These are phyloP conservation scores for Euphrasia arctica DNA, from an alignment of 305 asterid species.

Conservation along the genomic window DNA sequence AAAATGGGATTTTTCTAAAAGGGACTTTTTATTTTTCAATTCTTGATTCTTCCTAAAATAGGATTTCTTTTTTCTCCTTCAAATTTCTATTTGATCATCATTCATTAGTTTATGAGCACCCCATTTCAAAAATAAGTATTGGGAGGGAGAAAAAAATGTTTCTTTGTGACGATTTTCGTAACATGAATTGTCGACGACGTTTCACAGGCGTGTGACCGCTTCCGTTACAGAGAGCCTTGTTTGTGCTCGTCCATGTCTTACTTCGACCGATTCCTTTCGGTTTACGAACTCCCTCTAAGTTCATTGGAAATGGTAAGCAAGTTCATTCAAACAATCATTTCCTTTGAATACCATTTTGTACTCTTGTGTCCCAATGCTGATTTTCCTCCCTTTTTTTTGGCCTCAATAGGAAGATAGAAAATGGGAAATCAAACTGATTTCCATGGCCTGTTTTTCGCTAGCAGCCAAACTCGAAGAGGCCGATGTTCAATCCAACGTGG, in stretches of 20 bases:
- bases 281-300: constrained; percentile 45
- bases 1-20: neutral
- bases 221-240: constrained; percentile 54
- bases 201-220: constrained; percentile 58
- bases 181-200: neutral
- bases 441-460: constrained; percentile 71
- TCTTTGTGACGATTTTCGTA: neutral
- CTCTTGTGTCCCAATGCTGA: constrained; percentile 13
- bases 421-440: constrained; percentile 57
- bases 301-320: constrained; percentile 20
- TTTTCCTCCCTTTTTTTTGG: constrained; percentile 5
- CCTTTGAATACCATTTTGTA: constrained; percentile 20
- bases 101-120: neutral
- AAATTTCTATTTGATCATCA: neutral
- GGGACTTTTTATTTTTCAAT: neutral
- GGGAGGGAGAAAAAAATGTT: neutral
- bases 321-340: neutral
- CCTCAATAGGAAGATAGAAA: constrained; percentile 39
- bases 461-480: constrained; percentile 80
- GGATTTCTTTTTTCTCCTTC: neutral
- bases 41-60: neutral
- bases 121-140: constrained; percentile 13
- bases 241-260: constrained; percentile 55
- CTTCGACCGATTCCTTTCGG: constrained; percentile 67
- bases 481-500: constrained; percentile 42